These are phyloP conservation scores for Leonotis leonurus DNA, from an alignment of 257 asterid species.

Conservation along the genomic window DNA sequence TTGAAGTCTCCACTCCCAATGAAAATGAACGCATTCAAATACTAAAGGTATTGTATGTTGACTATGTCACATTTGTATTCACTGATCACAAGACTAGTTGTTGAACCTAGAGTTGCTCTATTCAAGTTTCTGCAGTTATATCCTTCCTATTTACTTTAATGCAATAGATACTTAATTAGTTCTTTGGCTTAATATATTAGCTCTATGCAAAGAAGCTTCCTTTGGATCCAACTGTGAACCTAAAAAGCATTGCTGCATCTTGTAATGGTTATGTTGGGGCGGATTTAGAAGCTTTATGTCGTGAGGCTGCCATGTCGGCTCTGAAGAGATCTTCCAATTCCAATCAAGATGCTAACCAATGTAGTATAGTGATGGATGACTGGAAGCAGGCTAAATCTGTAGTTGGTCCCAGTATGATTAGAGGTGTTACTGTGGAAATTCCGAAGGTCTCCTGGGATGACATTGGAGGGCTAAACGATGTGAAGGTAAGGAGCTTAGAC, in stretches of 20 bases:
- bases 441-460: conserved; percentile 97
- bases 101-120: too few species aligned
- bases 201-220: conserved; percentile 73
- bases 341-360: conserved; percentile 18
- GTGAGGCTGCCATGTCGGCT: conserved; percentile 73
- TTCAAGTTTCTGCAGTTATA: not conserved
- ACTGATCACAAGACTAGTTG: too few species aligned
- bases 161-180: not conserved
- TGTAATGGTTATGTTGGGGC: conserved; percentile 99
- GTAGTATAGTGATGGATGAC: conserved; percentile 45
- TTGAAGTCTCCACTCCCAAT: conserved; percentile 87
- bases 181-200: conserved; percentile 30
- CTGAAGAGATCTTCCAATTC: conserved; percentile 35
- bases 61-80: not conserved
- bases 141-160: not conserved
- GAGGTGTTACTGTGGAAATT: conserved; percentile 81
- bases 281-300: conserved; percentile 90
- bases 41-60: conserved; percentile 43
- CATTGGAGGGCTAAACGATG: conserved; percentile 76
- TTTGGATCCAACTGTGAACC: conserved; percentile 53
- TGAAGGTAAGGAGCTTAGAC: conserved; percentile 51
- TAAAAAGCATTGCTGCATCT: conserved; percentile 62
- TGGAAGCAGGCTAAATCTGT: conserved; percentile 72
- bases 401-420: conserved; percentile 91
- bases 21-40: conserved; percentile 77